phyloP scores from a whole-genome alignment of 129 eudicot species.

The Pulicaria dysenterica region DNA sequence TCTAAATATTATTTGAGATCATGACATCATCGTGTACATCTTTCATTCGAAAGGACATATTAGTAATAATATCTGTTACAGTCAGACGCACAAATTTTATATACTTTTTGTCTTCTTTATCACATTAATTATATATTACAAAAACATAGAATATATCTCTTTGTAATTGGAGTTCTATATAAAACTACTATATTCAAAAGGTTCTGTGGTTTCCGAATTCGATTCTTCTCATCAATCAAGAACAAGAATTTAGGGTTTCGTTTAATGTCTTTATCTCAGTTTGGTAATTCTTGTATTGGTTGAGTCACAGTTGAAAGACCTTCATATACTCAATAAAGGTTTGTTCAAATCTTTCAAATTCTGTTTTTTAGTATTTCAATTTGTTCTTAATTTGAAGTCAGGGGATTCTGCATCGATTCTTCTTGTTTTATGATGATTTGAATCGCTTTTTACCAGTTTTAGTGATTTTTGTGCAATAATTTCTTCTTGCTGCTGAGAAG shows the following conservation, averaged over 20 bases:
- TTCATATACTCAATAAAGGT: slow-evolving; percentile 14
- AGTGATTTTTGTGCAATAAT: slow-evolving; percentile 15
- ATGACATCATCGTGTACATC: slow-evolving; percentile 34
- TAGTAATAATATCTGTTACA: slow-evolving; percentile 34
- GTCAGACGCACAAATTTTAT: slow-evolving; percentile 33
- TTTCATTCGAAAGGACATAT: slow-evolving; percentile 35
- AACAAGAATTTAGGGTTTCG: slow-evolving; percentile 25
- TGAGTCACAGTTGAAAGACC: slow-evolving; percentile 4
- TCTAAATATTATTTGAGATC: neutral
- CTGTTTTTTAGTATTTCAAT: slow-evolving; percentile 10
- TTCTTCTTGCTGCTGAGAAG: slow-evolving; percentile 3
- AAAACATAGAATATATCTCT: slow-evolving; percentile 22
- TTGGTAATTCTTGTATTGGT: slow-evolving; percentile 11
- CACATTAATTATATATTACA: neutral
- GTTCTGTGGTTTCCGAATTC: slow-evolving; percentile 36
- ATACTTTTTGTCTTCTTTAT: slow-evolving; percentile 30
- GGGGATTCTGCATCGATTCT: neutral
- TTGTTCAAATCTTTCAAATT: slow-evolving; percentile 7
- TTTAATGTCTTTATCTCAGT: slow-evolving; percentile 16
- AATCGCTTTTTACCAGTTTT: neutral
- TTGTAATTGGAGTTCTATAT: slow-evolving; percentile 13
- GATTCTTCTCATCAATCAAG: slow-evolving; percentile 39
- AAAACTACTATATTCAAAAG: slow-evolving; percentile 35
- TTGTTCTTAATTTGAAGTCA: slow-evolving; percentile 9
- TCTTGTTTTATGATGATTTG: slow-evolving; percentile 23